Percentiles rank a stretch among this genome's conserved stretches.
Conservation (phyloP, 1,284 basidiomycete species). For the Boletus smithii region DNA sequence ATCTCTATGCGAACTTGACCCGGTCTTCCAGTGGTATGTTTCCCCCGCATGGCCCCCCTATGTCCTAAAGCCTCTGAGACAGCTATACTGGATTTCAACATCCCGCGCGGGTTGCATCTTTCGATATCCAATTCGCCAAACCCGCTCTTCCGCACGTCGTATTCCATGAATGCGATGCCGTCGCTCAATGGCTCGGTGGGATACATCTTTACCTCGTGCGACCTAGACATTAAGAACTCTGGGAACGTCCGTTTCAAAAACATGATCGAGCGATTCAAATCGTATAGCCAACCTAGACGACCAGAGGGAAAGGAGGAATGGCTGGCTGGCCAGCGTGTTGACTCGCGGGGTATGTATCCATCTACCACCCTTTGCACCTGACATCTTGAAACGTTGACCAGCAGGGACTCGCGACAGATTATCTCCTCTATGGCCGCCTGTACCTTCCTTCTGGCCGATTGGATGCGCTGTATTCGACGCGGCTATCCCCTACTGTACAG, state of each 20-base stretch:
- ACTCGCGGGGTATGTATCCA: conserved; percentile 64
- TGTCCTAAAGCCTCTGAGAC: conserved; percentile 12
- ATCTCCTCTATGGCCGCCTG: conserved; percentile 88
- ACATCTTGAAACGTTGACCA: conserved; percentile 21
- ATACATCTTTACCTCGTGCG: conserved; percentile 88
- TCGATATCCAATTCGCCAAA: conserved; percentile 89
- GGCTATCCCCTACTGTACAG: conserved; percentile 72
- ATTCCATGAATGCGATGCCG: conserved; percentile 89
- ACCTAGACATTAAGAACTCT: conserved; percentile 69
- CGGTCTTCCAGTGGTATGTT: conserved; percentile 79
- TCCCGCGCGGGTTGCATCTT: conserved; percentile 76
- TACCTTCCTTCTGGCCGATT: conserved; percentile 87
- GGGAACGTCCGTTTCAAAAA: conserved; percentile 81
- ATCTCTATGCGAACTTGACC: conserved; percentile 88
- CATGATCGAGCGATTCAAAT: conserved; percentile 81
- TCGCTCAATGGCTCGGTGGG: conserved; percentile 90
- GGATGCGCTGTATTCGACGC: conserved; percentile 85
- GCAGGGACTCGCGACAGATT: conserved; percentile 50
- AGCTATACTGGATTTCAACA: conserved; percentile 84
- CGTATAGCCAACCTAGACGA: conserved; percentile 73
- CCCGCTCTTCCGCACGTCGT: conserved; percentile 85
- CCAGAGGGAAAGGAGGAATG: conserved; percentile 77
- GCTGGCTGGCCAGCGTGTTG: conserved; percentile 72
- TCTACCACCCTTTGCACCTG: neutral
- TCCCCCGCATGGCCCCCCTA: neutral